A percentile compares a stretch with the other conserved stretches of the same genome.
Conservation (phyloP, 129 eudicot species). For the Calendula officinalis region DNA sequence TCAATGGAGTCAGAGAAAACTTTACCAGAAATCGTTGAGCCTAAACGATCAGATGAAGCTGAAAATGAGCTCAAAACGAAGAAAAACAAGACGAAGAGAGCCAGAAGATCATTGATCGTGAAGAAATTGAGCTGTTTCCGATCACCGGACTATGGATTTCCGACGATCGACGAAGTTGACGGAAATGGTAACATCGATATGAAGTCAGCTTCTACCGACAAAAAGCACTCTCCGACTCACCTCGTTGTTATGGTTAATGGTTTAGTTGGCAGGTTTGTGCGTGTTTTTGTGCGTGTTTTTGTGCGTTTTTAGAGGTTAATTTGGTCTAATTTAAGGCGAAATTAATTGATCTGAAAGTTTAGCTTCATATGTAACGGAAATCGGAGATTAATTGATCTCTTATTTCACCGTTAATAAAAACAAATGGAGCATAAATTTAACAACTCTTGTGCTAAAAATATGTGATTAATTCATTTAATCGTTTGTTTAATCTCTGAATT, state of each 20-base stretch:
- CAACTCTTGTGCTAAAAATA: not conserved
- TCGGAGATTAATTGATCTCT: not conserved
- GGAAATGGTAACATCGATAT: constrained; percentile 54
- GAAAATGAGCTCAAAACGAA: constrained; percentile 2
- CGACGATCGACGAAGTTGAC: constrained; percentile 46
- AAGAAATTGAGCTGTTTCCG: constrained; percentile 51
- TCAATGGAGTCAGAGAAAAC: constrained; percentile 20
- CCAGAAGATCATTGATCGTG: constrained; percentile 16
- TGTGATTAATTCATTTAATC: not conserved
- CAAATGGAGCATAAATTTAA: too few relatives aligned
- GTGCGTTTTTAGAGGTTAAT: not conserved
- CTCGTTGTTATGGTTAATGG: constrained; percentile 83
- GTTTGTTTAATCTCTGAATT: not conserved
- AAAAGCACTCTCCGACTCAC: constrained; percentile 46
- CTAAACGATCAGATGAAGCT: constrained; percentile 20
- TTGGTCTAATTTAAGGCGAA: not conserved
- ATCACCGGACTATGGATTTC: constrained; percentile 39
- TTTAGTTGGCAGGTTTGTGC: constrained; percentile 75
- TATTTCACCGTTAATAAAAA: not conserved
- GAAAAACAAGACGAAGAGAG: constrained; percentile 26
- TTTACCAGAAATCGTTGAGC: not conserved
- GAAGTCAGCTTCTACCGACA: constrained; percentile 40
- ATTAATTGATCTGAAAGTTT: not conserved
- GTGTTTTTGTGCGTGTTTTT: not conserved
- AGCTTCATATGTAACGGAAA: not conserved